Evolutionary conservation across 192 early-diverging fungal species (phyloP).

Genomic region (Coemansia sp.): DNA sequence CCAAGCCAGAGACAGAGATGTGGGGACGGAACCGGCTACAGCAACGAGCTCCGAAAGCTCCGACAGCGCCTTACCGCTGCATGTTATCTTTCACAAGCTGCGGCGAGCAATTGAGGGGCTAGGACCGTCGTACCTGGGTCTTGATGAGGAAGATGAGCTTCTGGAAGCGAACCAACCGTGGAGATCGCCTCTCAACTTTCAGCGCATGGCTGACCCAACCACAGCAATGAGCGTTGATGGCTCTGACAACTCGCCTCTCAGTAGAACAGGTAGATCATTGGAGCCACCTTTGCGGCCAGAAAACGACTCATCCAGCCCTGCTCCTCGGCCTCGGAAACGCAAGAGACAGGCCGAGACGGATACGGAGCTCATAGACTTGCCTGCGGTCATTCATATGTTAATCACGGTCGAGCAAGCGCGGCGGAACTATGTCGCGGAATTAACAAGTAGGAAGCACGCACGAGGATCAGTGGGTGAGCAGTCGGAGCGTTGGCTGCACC

Average conservation of each 20-base stretch:
- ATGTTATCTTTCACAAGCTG: slow-evolving; percentile 27
- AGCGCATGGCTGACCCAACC: slow-evolving; percentile 11
- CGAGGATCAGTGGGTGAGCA: slow-evolving; percentile 33
- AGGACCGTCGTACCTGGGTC: slow-evolving; percentile 31
- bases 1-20: neutral
- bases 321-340: neutral
- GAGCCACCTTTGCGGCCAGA: neutral
- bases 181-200: slow-evolving; percentile 39
- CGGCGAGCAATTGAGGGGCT: slow-evolving; percentile 11
- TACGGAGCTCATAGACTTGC: slow-evolving; percentile 17
- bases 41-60: neutral
- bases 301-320: neutral
- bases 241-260: neutral
- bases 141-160: slow-evolving; percentile 21
- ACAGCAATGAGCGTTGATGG: neutral
- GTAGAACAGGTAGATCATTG: neutral
- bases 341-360: slow-evolving; percentile 1
- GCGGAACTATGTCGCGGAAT: slow-evolving; percentile 20
- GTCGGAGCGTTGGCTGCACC: slow-evolving; percentile 53
- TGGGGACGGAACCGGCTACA: neutral
- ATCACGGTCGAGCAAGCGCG: slow-evolving; percentile 42
- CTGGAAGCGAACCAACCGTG: slow-evolving; percentile 27
- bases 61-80: slow-evolving; percentile 18
- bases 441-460: slow-evolving; percentile 25
- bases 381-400: slow-evolving; percentile 27